Evolutionary conservation across 176 grass and related monocot species (phyloP).

Genomic region (Zea luxurians): DNA sequence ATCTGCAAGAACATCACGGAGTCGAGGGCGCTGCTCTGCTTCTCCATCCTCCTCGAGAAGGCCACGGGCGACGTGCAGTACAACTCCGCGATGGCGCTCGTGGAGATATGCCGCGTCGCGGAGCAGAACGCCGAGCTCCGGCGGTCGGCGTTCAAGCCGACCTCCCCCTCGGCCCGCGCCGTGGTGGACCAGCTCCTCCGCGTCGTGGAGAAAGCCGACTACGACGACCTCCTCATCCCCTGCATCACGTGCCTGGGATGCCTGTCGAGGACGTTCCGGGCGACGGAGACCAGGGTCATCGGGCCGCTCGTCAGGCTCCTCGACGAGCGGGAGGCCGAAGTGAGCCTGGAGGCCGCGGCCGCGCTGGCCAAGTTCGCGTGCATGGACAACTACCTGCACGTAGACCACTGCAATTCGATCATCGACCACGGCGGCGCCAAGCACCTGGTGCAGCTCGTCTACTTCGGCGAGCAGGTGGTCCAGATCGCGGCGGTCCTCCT

Average conservation of each 20-base stretch:
- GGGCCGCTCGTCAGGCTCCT: constrained; percentile 72
- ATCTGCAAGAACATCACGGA: constrained; percentile 97
- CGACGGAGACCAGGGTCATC: constrained; percentile 81
- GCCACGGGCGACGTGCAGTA: constrained; percentile 58
- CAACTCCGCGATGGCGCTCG: constrained; percentile 75
- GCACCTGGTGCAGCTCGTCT: constrained; percentile 90
- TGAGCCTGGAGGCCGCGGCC: constrained; percentile 49
- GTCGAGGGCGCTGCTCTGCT: constrained; percentile 79
- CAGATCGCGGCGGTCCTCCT: constrained; percentile 66
- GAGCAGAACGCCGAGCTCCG: constrained; percentile 72
- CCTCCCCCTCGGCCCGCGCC: constrained; percentile 62
- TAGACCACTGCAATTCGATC: constrained; percentile 84
- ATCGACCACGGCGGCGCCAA: constrained; percentile 66
- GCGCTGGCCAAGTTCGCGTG: constrained; percentile 76
- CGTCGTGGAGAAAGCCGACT: constrained; percentile 72
- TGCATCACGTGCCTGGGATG: constrained; percentile 76
- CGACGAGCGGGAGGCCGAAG: constrained; percentile 65
- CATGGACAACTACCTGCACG: constrained; percentile 80
- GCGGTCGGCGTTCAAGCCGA: constrained; percentile 86
- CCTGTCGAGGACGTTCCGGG: constrained; percentile 82
- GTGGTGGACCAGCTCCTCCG: constrained; percentile 85
- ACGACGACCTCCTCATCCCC: constrained; percentile 75
- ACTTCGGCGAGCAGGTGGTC: constrained; percentile 68
- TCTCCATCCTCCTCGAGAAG: constrained; percentile 74
- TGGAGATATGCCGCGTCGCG: constrained; percentile 81